Percentiles rank a stretch among this genome's conserved stretches.
phyloP scores from a whole-genome alignment of 495 filamentous ascomycete species.

The Penicillium lagena region DNA sequence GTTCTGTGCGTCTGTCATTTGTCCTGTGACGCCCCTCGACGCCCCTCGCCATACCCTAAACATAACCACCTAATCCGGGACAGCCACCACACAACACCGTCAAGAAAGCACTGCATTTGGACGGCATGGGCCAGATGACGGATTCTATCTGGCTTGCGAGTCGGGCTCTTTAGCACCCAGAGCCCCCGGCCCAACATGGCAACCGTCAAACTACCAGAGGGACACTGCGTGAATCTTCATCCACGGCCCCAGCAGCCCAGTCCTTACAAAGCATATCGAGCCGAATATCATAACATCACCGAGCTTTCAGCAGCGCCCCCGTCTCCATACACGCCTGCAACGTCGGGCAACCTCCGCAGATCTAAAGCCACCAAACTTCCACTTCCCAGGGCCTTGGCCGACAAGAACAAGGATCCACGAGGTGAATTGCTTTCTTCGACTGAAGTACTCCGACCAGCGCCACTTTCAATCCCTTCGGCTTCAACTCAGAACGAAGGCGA shows the following conservation, averaged over 20 bases:
- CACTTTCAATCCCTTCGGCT: constrained; percentile 5
- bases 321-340: background rate
- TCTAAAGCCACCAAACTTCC: constrained; percentile 30
- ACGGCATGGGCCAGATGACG: constrained; percentile 18
- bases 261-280: constrained; percentile 19
- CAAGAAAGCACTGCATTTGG: background rate
- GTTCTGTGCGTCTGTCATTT: constrained; percentile 2
- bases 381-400: constrained; percentile 14
- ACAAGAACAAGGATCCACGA: constrained; percentile 11
- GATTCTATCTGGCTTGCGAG: constrained; percentile 12
- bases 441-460: constrained; percentile 13
- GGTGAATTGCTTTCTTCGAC: constrained; percentile 17
- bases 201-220: constrained; percentile 25
- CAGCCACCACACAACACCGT: background rate
- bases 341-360: constrained; percentile 1
- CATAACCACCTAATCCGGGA: constrained; percentile 1
- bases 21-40: background rate
- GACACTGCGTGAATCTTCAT: constrained; percentile 30
- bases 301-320: constrained; percentile 7
- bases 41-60: background rate
- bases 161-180: constrained; percentile 2
- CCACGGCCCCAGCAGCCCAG: constrained; percentile 14
- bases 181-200: constrained; percentile 11
- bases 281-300: constrained; percentile 7
- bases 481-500: constrained; percentile 8